Percentiles rank a stretch among this genome's conserved stretches.
Conservation (phyloP, 352 stramenopile species). For the Aphanomyces stellatus region DNA sequence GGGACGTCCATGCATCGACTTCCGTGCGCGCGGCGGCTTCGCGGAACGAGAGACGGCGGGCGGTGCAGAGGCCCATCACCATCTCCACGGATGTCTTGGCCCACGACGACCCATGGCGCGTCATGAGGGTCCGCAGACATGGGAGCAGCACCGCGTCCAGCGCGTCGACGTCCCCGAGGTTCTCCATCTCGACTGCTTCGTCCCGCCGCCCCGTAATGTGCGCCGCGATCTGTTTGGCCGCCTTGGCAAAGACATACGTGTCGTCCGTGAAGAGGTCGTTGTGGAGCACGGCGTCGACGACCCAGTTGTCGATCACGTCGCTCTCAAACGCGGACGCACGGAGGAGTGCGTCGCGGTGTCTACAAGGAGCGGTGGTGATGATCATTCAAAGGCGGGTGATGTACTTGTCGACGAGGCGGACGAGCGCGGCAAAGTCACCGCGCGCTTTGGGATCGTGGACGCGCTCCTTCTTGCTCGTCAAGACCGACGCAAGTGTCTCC, state of each 20-base stretch:
- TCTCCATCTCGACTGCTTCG: neutral
- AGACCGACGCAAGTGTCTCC: constrained; percentile 34
- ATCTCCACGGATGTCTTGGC: constrained; percentile 50
- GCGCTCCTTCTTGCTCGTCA: constrained; percentile 28
- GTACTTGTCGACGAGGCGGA: constrained; percentile 29
- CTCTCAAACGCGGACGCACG: constrained; percentile 2
- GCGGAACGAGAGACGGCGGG: constrained; percentile 42
- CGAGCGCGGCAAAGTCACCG: constrained; percentile 41
- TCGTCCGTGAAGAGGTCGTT: constrained; percentile 70
- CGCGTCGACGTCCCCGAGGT: neutral
- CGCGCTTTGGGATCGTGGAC: neutral
- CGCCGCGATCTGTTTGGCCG: constrained; percentile 47
- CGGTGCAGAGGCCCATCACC: constrained; percentile 43
- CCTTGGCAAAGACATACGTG: constrained; percentile 69
- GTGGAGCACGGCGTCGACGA: constrained; percentile 48
- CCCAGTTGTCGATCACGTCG: constrained; percentile 32
- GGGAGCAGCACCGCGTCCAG: constrained; percentile 35
- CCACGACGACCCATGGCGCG: constrained; percentile 42
- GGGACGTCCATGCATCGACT: constrained; percentile 59
- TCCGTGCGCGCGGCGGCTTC: constrained; percentile 36
- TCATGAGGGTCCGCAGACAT: constrained; percentile 48
- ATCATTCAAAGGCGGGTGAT: neutral
- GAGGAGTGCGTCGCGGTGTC: constrained; percentile 30
- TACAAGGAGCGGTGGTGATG: neutral
- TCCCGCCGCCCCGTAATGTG: constrained; percentile 33